These are phyloP conservation scores for Aspergillus nomiae DNA, from an alignment of 2,329 filamentous ascomycete genomes.

Conservation along the genomic window DNA sequence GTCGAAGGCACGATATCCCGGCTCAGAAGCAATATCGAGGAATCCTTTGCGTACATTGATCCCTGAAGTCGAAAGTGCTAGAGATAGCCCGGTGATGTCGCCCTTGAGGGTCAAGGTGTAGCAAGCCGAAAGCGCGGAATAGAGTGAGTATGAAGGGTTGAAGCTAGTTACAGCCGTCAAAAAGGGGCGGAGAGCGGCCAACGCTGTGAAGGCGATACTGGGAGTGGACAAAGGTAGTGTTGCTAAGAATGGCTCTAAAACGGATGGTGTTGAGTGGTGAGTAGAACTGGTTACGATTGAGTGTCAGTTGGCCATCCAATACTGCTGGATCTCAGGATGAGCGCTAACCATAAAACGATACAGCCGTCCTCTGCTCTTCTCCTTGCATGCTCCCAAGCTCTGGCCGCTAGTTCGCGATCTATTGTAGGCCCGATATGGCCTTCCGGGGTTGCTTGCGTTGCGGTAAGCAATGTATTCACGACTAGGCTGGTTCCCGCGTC, in stretches of 20 bases:
- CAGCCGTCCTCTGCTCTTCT: slow-evolving; percentile 94
- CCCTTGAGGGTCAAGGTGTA: slow-evolving; percentile 81
- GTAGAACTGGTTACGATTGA: slow-evolving; percentile 64
- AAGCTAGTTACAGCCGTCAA: slow-evolving; percentile 82
- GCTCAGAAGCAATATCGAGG: slow-evolving; percentile 74
- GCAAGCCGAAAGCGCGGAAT: slow-evolving; percentile 77
- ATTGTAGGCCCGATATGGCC: slow-evolving; percentile 75
- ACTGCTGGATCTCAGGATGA: background rate
- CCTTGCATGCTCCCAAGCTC: slow-evolving; percentile 95
- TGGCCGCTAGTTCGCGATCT: slow-evolving; percentile 73
- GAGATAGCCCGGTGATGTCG: slow-evolving; percentile 70
- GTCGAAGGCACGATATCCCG: slow-evolving; percentile 89
- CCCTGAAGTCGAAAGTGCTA: slow-evolving; percentile 82
- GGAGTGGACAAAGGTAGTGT: slow-evolving; percentile 80
- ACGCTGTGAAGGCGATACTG: slow-evolving; percentile 70
- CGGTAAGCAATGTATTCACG: slow-evolving; percentile 93
- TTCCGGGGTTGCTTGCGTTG: slow-evolving; percentile 68
- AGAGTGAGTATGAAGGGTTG: slow-evolving; percentile 80
- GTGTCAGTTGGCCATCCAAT: slow-evolving; percentile 20
- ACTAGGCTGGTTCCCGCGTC: slow-evolving; percentile 90
- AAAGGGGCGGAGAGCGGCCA: slow-evolving; percentile 83
- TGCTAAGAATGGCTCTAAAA: slow-evolving; percentile 78
- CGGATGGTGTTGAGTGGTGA: slow-evolving; percentile 82
- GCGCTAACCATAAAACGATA: slow-evolving; percentile 77
- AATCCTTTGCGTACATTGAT: slow-evolving; percentile 82